Base-by-base conservation (phyloP, 2,329 filamentous ascomycete species). In the Cadophora sp. region DNA sequence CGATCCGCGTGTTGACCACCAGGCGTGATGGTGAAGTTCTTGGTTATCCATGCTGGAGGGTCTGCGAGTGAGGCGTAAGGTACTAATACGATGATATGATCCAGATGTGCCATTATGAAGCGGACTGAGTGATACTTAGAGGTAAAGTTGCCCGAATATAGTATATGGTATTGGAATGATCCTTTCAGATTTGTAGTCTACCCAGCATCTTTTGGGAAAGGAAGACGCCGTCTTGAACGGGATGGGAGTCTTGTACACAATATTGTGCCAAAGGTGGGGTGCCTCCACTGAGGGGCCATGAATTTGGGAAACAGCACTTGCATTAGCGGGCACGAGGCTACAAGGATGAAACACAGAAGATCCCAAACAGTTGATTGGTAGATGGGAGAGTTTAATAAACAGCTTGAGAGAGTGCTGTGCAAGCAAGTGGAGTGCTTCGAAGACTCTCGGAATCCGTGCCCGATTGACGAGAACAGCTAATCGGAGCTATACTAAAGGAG, bases 41-140 rank as follows among this genome's bases (percentile, higher is more conserved):
- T 74, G 1, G 81, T 80, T 43, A 91, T 77, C 78, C 81, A 85
- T 1, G 76, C 18, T 5, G 87, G 87, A 2, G 85, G 80, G 20
- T 79, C 72, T 2, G 76, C 70, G 4, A 88, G 78, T 24, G 82
- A 80, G 3, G 77, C 68, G 68, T 85, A 80, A 0, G 89, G 85
- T 3, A 91, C 78, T 2, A 91, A 82, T 63, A 91, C 81, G 69
- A 91, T 85, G 64, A 91, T 83, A 74, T 91, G 89, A 76, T 91
- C 89, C 16, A 91, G 76, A 8, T 61, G 51, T 9, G 60, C 36
- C 65, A 66, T 68, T 43, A 14, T 62, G 63, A 33, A 7, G 9
- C 36, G 36, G 11, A 39, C 8, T 39, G 36, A 20, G 5, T 22
- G 18, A 9, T 48, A 8, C n/a, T 20, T 13, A n/a, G n/a, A 24